Evolutionary conservation across 805 yeast genomes (phyloP).

Genomic region (Wickerhamomyces ciferrii): DNA sequence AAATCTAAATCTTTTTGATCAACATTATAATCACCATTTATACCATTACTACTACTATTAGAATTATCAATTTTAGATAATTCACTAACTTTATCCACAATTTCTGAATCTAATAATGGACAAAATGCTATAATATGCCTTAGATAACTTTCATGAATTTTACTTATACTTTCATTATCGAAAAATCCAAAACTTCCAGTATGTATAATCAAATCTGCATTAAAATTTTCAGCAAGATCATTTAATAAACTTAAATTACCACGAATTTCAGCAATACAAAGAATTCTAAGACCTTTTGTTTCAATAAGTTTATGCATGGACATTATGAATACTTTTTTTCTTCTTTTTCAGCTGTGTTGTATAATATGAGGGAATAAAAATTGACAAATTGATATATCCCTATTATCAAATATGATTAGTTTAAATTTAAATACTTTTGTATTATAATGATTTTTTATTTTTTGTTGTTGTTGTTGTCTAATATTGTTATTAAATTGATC

Average conservation of each 20-base stretch:
- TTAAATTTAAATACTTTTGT: too few relatives aligned
- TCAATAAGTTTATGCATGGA: slow-evolving; percentile 15
- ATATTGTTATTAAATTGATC: too few relatives aligned
- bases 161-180: slow-evolving; percentile 48
- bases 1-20: slow-evolving; percentile 31
- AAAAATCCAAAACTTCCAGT: slow-evolving; percentile 82
- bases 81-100: slow-evolving; percentile 46
- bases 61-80: slow-evolving; percentile 25
- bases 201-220: slow-evolving; percentile 53
- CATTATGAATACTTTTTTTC: neutral
- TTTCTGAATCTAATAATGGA: slow-evolving; percentile 44
- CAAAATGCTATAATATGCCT: slow-evolving; percentile 66
- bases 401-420: too few relatives aligned
- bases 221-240: slow-evolving; percentile 37
- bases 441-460: too few relatives aligned
- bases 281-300: slow-evolving; percentile 30
- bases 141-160: slow-evolving; percentile 51
- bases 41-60: neutral
- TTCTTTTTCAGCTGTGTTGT: neutral
- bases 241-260: slow-evolving; percentile 48
- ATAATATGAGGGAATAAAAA: too few relatives aligned
- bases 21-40: slow-evolving; percentile 34
- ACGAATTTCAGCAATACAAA: slow-evolving; percentile 51
- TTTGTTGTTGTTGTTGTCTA: too few relatives aligned
- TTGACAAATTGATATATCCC: too few relatives aligned